phyloP scores from a whole-genome alignment of 2,329 filamentous ascomycete genomes.

The Anisogramma anomala region DNA sequence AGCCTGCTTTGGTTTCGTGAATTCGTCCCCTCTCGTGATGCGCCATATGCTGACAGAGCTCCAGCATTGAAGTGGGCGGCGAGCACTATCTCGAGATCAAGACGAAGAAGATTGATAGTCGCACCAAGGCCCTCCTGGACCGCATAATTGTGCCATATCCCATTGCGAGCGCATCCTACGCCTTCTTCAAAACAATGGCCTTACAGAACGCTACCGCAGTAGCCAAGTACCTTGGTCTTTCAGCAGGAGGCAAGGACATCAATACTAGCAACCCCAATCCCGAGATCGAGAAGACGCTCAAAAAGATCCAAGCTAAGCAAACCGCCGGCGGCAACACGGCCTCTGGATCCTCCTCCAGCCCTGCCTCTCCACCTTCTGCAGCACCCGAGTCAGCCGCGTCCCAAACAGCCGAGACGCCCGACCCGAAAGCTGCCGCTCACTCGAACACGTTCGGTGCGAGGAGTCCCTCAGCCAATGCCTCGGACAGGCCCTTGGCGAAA shows the following conservation, averaged over 20 bases:
- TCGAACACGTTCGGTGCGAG: too few relatives aligned
- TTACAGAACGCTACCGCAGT: slow-evolving; percentile 34
- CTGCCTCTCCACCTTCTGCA: slow-evolving; percentile 3
- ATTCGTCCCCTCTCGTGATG: too few relatives aligned
- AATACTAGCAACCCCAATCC: slow-evolving; percentile 16
- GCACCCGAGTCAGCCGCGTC: background rate
- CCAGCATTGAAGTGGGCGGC: slow-evolving; percentile 38
- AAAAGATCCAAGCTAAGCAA: slow-evolving; percentile 16
- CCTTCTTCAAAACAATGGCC: slow-evolving; percentile 37
- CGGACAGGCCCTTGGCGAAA: background rate
- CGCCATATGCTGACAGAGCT: slow-evolving; percentile 16
- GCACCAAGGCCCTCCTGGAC: slow-evolving; percentile 32
- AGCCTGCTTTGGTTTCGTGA: background rate
- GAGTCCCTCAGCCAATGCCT: background rate
- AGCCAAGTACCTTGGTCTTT: slow-evolving; percentile 35
- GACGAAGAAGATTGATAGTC: slow-evolving; percentile 36
- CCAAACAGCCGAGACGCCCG: background rate
- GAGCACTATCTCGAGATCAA: slow-evolving; percentile 37
- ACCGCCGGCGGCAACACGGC: slow-evolving; percentile 14
- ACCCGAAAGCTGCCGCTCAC: background rate
- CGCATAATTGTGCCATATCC: slow-evolving; percentile 44
- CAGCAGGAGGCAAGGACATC: slow-evolving; percentile 15
- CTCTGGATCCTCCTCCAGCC: slow-evolving; percentile 16
- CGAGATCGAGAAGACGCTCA: slow-evolving; percentile 23
- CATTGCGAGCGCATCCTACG: slow-evolving; percentile 38